Percentiles rank a stretch among this genome's conserved stretches.
Evolutionary conservation across 2,329 filamentous ascomycete species (phyloP).

Genomic region (Ophiostoma tasmaniense): DNA sequence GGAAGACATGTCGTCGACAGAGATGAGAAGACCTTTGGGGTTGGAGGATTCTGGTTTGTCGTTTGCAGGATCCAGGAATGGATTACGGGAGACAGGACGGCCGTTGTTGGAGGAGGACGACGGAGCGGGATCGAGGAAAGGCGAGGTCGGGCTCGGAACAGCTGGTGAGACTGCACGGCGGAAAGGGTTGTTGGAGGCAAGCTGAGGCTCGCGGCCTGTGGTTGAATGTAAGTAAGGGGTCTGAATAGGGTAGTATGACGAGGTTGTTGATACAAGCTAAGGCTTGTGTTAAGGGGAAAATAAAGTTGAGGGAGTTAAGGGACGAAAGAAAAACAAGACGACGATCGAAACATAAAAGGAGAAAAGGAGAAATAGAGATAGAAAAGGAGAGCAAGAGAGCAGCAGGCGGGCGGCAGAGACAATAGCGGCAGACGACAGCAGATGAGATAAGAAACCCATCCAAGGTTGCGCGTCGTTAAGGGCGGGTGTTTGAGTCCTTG

Average conservation of each 20-base stretch:
- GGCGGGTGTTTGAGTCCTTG: constrained; percentile 9
- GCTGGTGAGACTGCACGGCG: constrained; percentile 15
- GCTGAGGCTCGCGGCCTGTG: constrained; percentile 19
- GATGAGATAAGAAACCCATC: constrained; percentile 5
- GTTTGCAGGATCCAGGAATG: constrained; percentile 15
- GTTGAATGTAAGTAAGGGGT: constrained; percentile 15
- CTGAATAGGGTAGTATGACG: constrained; percentile 16
- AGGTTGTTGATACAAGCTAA: background rate
- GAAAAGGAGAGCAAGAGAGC: constrained; percentile 3
- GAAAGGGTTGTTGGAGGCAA: constrained; percentile 17
- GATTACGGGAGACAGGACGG: constrained; percentile 17
- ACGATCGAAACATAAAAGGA: constrained; percentile 5
- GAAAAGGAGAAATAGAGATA: constrained; percentile 16
- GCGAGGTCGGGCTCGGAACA: constrained; percentile 14
- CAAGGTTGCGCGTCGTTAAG: constrained; percentile 10
- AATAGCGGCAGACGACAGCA: background rate
- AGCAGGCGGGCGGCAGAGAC: constrained; percentile 6
- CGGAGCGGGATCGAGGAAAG: constrained; percentile 13
- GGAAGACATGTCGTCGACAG: constrained; percentile 13
- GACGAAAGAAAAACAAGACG: constrained; percentile 1
- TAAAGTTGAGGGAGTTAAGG: constrained; percentile 8
- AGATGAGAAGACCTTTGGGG: constrained; percentile 9
- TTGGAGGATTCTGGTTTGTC: constrained; percentile 6
- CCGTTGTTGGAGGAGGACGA: constrained; percentile 5
- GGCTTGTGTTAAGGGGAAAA: constrained; percentile 18